Evolutionary conservation across 495 filamentous ascomycete species (phyloP).

Genomic region (Parathielavia hyrcaniae): DNA sequence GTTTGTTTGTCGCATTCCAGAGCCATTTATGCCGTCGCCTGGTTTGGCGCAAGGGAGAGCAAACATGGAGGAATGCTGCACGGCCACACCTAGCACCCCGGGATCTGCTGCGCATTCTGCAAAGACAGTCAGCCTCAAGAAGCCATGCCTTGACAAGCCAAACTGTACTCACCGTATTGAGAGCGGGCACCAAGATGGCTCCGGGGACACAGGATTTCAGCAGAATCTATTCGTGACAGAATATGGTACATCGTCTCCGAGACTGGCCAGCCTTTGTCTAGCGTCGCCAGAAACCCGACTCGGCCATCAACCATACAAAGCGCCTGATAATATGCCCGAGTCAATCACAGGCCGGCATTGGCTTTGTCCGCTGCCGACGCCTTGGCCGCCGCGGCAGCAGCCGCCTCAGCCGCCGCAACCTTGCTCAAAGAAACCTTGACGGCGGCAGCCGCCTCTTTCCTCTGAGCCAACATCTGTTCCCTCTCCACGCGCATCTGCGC

Average conservation of each 20-base stretch:
- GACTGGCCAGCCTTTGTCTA: too few relatives aligned
- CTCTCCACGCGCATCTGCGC: conserved; percentile 21
- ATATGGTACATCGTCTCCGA: conserved; percentile 15
- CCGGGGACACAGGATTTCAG: background rate
- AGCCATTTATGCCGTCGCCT: background rate
- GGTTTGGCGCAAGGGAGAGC: conserved; percentile 8
- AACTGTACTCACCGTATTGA: background rate
- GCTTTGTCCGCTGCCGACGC: background rate
- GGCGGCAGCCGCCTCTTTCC: conserved; percentile 6
- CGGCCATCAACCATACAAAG: background rate
- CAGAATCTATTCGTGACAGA: conserved; percentile 19
- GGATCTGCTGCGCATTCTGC: background rate
- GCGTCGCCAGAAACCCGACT: background rate
- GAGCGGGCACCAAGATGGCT: background rate
- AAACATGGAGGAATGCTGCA: conserved; percentile 13
- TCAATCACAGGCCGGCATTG: conserved; percentile 12
- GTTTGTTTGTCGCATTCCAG: conserved; percentile 7
- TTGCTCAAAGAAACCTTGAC: conserved; percentile 11
- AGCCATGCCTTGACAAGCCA: background rate
- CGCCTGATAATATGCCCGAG: background rate
- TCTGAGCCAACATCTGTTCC: conserved; percentile 12
- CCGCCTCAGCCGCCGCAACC: conserved; percentile 4
- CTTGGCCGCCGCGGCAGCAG: conserved; percentile 6
- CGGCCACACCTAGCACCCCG: background rate
- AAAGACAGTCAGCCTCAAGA: background rate